Evolutionary conservation across 495 filamentous ascomycete species (phyloP).

Genomic region (Extremus antarcticus): DNA sequence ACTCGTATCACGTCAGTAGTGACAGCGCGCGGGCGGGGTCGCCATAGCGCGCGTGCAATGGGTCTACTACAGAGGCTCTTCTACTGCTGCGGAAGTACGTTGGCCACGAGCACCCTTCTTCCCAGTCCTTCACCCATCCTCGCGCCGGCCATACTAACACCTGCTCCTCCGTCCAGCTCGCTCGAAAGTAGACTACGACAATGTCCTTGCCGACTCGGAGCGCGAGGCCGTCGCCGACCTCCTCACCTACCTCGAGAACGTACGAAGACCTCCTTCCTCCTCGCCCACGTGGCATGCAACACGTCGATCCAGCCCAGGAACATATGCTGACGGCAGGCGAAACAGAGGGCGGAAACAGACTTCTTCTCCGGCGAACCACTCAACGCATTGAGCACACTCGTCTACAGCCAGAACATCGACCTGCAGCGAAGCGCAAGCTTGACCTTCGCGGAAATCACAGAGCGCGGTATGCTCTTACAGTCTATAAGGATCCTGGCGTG

Average conservation of each 20-base stretch:
- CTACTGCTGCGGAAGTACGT: conserved; percentile 13
- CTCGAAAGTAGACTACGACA: conserved; percentile 91
- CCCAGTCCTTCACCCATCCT: background rate
- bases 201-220: conserved; percentile 89
- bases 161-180: conserved; percentile 44
- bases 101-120: background rate
- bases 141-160: background rate
- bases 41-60: too few species aligned
- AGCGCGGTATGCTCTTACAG: conserved; percentile 56
- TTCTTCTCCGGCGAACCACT: conserved; percentile 98
- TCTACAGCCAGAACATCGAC: conserved; percentile 98
- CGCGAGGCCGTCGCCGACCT: conserved; percentile 95
- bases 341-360: conserved; percentile 83
- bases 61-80: conserved; percentile 2
- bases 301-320: too few species aligned
- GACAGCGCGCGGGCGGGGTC: too few species aligned
- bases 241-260: conserved; percentile 90
- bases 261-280: conserved; percentile 29
- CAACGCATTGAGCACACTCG: conserved; percentile 82
- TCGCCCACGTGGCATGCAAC: too few species aligned
- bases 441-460: conserved; percentile 98
- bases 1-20: background rate
- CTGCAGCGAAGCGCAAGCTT: conserved; percentile 93
- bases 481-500: too few species aligned
- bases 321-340: conserved; percentile 1